These are phyloP conservation scores for Boletus pseudopeckii DNA, from an alignment of 768 basidiomycete species.

Conservation along the genomic window DNA sequence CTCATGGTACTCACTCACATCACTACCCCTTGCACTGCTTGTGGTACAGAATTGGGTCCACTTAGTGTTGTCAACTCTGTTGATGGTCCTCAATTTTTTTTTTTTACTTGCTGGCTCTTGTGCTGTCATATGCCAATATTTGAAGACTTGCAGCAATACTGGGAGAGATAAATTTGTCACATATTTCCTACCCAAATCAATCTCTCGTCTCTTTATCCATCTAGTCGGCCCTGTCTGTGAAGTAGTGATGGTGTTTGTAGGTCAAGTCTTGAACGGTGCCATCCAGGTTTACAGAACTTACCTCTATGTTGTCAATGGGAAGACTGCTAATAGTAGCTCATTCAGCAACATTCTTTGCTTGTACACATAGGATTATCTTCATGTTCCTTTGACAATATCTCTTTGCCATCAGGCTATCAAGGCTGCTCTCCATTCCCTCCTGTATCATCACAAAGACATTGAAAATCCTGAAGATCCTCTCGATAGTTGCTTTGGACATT, in stretches of 20 bases:
- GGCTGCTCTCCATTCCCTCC: neutral
- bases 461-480: neutral
- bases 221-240: neutral
- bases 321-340: neutral
- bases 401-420: neutral
- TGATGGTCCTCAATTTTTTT: constrained; percentile 1
- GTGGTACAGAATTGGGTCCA: neutral
- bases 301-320: neutral
- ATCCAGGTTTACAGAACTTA: neutral
- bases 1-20: neutral
- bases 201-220: neutral
- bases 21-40: neutral
- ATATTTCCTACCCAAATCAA: neutral
- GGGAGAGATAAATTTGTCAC: neutral
- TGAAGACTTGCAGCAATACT: neutral
- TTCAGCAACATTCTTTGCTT: neutral
- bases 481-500: neutral
- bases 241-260: neutral
- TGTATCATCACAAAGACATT: neutral
- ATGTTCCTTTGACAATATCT: neutral
- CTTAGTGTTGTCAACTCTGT: neutral
- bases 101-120: neutral
- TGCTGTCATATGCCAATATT: neutral
- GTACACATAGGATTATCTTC: neutral
- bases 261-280: neutral